Conservation (phyloP, 176 grass and related monocot species). For the Triticum timopheevii region DNA sequence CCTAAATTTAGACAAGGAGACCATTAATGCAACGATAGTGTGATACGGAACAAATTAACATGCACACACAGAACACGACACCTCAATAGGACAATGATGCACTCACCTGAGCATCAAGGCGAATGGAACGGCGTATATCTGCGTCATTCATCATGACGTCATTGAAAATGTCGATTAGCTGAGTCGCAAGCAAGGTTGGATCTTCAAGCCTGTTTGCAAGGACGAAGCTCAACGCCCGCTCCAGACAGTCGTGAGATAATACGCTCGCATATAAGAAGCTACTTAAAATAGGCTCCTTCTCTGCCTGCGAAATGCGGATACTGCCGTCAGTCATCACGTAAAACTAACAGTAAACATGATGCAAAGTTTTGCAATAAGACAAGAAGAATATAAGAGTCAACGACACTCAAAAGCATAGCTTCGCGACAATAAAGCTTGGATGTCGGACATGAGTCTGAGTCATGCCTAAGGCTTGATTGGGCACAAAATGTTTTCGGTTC, state of each 20-base stretch:
- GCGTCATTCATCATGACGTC: conserved; percentile 87
- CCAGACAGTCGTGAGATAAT: conserved; percentile 79
- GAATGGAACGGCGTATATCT: conserved; percentile 78
- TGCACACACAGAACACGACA: conserved; percentile 12
- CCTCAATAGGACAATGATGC: background rate
- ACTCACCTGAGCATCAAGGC: conserved; percentile 93
- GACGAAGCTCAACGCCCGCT: conserved; percentile 80
- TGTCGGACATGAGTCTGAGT: background rate
- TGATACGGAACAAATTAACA: conserved; percentile 14
- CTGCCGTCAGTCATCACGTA: background rate
- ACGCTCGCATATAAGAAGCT: conserved; percentile 97
- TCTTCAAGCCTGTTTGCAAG: conserved; percentile 95
- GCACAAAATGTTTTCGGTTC: background rate
- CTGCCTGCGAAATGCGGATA: conserved; percentile 59
- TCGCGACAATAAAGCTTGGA: background rate
- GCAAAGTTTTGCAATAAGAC: background rate
- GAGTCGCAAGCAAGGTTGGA: conserved; percentile 87
- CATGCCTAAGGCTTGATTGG: background rate
- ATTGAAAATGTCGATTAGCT: conserved; percentile 93
- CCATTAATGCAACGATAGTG: background rate
- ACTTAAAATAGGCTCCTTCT: conserved; percentile 97
- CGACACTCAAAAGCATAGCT: background rate
- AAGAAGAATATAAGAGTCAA: background rate
- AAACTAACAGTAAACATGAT: conserved; percentile 6
- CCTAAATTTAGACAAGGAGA: conserved; percentile 49